A percentile compares a stretch with the other conserved stretches of the same genome.
Evolutionary conservation across 1,139 yeast species (phyloP).

Genomic region (Suhomyces terraborum): DNA sequence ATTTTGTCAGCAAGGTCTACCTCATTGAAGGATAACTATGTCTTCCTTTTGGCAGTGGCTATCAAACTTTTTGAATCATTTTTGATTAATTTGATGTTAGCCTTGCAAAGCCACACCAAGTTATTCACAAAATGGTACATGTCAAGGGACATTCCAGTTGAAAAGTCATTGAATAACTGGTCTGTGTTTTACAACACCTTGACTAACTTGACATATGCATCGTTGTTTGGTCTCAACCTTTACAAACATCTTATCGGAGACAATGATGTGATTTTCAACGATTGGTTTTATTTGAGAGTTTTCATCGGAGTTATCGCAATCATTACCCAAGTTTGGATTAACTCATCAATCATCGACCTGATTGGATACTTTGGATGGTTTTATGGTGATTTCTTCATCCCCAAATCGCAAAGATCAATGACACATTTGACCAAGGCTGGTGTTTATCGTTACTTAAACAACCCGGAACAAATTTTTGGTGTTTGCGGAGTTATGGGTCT

Average conservation of each 20-base stretch:
- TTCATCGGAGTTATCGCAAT: constrained; percentile 59
- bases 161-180: constrained; percentile 77
- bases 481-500: constrained; percentile 85
- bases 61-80: constrained; percentile 57
- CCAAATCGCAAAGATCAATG: constrained; percentile 43
- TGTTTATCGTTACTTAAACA: constrained; percentile 78
- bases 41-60: constrained; percentile 52
- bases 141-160: constrained; percentile 65
- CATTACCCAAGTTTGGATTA: constrained; percentile 70
- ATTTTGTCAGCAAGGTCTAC: constrained; percentile 2
- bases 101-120: constrained; percentile 62
- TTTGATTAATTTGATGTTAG: constrained; percentile 55
- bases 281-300: constrained; percentile 57
- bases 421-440: constrained; percentile 72
- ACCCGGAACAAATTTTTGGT: constrained; percentile 83
- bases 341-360: constrained; percentile 67
- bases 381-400: constrained; percentile 83
- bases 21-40: constrained; percentile 13
- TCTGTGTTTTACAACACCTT: constrained; percentile 65
- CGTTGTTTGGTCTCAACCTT: constrained; percentile 47
- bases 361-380: constrained; percentile 90
- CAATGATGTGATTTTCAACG: constrained; percentile 27
- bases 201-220: constrained; percentile 47
- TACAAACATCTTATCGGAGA: constrained; percentile 28
- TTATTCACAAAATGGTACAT: constrained; percentile 68